A percentile compares a stretch with the other conserved stretches of the same genome.
Evolutionary conservation across 495 filamentous ascomycete genomes (phyloP).

Genomic region (Trypethelium eluteriae): DNA sequence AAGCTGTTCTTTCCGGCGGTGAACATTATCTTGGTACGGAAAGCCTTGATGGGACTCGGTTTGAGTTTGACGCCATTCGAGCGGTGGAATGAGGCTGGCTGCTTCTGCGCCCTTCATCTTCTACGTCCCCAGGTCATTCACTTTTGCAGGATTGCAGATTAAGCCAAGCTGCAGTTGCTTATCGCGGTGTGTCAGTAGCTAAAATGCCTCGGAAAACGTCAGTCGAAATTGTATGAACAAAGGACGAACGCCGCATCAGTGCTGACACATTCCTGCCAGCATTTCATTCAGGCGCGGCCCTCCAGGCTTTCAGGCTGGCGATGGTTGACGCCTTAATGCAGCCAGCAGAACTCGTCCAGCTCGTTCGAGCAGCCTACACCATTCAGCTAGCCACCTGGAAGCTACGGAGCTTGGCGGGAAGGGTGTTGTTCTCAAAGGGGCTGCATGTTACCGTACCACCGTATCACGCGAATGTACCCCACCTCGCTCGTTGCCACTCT

Average conservation of each 20-base stretch:
- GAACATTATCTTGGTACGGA: not conserved
- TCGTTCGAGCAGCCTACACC: not conserved
- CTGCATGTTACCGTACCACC: too few relatives aligned
- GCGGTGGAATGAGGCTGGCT: not conserved
- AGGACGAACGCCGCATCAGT: not conserved
- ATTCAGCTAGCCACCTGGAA: not conserved
- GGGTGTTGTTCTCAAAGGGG: not conserved
- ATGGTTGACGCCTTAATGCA: not conserved
- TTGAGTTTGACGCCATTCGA: not conserved
- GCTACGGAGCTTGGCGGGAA: not conserved
- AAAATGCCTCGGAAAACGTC: not conserved
- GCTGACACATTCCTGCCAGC: not conserved
- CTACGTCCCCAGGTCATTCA: not conserved
- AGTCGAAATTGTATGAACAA: not conserved
- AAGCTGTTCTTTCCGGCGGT: not conserved
- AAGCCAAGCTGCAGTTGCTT: not conserved
- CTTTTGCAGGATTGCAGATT: not conserved
- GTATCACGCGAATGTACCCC: not conserved
- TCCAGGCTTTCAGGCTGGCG: not conserved
- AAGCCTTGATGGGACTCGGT: not conserved
- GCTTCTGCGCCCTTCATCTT: not conserved
- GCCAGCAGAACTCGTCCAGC: not conserved
- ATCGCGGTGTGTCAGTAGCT: not conserved
- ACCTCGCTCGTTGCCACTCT: not conserved
- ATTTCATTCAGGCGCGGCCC: not conserved